These are phyloP conservation scores for Pythium chondricola DNA, from an alignment of 352 stramenopile genomes.

Conservation along the genomic window DNA sequence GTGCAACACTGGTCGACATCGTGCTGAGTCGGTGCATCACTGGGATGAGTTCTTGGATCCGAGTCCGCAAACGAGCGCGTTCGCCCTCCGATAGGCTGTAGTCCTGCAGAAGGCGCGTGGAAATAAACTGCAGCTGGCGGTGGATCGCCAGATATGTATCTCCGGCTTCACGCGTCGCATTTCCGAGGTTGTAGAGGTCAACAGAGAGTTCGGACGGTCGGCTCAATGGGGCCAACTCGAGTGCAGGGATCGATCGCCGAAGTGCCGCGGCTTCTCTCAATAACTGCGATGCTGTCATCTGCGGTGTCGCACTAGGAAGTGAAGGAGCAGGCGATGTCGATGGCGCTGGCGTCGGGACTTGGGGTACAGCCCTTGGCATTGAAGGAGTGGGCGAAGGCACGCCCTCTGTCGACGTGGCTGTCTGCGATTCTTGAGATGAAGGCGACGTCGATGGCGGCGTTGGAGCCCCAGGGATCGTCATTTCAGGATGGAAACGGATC, in stretches of 20 bases:
- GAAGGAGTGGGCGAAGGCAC: too few species aligned
- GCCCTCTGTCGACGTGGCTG: too few species aligned
- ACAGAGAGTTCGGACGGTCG: constrained; percentile 9
- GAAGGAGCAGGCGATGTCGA: not conserved
- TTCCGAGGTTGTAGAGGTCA: constrained; percentile 18
- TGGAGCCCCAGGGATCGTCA: too few species aligned
- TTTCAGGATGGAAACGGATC: too few species aligned
- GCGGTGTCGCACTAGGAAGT: not conserved
- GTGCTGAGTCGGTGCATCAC: constrained; percentile 9
- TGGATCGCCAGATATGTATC: constrained; percentile 22
- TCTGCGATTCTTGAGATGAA: too few species aligned
- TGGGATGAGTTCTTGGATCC: constrained; percentile 14
- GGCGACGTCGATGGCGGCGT: too few species aligned
- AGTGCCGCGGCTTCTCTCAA: constrained; percentile 12
- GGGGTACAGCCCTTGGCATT: too few species aligned
- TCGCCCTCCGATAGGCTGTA: constrained; percentile 7
- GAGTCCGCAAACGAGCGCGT: constrained; percentile 4
- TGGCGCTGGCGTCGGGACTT: too few species aligned
- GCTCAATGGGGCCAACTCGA: constrained; percentile 12
- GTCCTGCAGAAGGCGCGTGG: constrained; percentile 12
- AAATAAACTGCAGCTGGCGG: constrained; percentile 16
- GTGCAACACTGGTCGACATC: constrained; percentile 4
- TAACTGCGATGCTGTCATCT: not conserved
- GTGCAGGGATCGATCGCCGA: constrained; percentile 13
- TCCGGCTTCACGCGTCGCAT: constrained; percentile 15